These are phyloP conservation scores for Pycnococcus provasolii DNA, from an alignment of 139 green algal species.

Conservation along the genomic window DNA sequence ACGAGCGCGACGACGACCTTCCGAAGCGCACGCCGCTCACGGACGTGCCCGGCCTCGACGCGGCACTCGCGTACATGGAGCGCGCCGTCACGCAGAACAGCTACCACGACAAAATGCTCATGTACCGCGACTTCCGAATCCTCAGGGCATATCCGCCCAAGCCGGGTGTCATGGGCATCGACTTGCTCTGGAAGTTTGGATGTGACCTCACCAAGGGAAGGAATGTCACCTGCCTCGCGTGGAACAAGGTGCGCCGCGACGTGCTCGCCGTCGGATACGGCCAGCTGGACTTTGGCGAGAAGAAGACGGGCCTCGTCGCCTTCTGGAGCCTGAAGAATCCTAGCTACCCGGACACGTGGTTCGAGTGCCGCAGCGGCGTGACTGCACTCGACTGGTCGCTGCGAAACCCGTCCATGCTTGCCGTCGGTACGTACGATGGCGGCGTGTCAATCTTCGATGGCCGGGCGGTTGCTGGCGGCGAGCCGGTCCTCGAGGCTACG, in stretches of 20 bases:
- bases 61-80: constrained; percentile 21
- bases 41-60: neutral
- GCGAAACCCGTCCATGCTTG: constrained; percentile 44
- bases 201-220: constrained; percentile 22
- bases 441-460: constrained; percentile 60
- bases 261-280: constrained; percentile 70
- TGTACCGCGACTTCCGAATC: constrained; percentile 21
- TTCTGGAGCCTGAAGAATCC: constrained; percentile 76
- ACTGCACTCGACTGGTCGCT: constrained; percentile 57
- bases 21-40: neutral
- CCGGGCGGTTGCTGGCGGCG: constrained; percentile 25
- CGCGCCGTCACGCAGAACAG: constrained; percentile 28
- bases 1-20: constrained; percentile 1
- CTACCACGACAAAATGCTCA: constrained; percentile 27
- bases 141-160: too few species aligned
- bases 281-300: constrained; percentile 34
- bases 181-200: constrained; percentile 16
- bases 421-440: constrained; percentile 56
- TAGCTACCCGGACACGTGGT: constrained; percentile 55
- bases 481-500: constrained; percentile 43
- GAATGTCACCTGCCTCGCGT: constrained; percentile 35
- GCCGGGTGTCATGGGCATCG: neutral
- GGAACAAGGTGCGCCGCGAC: constrained; percentile 48
- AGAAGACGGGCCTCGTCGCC: constrained; percentile 44
- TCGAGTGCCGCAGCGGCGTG: constrained; percentile 41